Base-by-base conservation (phyloP, 495 filamentous ascomycete species). In the Chaetomium fimeti region DNA sequence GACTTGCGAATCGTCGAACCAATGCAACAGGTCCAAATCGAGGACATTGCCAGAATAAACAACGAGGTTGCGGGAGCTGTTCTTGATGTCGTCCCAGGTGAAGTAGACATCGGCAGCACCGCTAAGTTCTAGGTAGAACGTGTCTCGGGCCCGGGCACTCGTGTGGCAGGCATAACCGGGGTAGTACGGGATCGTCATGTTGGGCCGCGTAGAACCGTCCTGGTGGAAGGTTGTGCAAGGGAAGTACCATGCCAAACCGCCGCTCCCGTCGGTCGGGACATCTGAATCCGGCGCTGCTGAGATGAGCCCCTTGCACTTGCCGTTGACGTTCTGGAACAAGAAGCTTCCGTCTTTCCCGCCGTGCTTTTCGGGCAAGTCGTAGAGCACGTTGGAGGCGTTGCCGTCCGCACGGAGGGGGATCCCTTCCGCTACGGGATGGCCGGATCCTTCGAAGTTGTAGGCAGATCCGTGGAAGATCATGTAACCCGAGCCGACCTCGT, bases 271-370 rank as follows among this genome's bases (percentile, higher is more conserved):
- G 0, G 88, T 90, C 2, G 92, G 92, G 13, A 99, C 86, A 69
- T 89, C 88, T 3, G 93, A 93, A 24, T 78, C 82, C 3, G 82
- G 76, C 3, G 87, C 84, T 0, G 81, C 76, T 2, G 84, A 96
- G 70, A 99, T 96, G 7, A 98, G 75, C 3, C 84, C 91, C 76
- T 98, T 99, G 83, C 95, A 99, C 59, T 89, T 90, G 20, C 94
- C 95, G 69, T 99, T 99, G 73, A 99, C 95, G 69, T 97, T 94
- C 74, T 99, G 95, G 78, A 99, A 99, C 69, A 98, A 79, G 75
- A 99, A 99, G 71, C 92, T 97, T 53, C 90, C 92, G 75, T 99
- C 95, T 70, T 89, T 81, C 0, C 93, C 95, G 52, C 88, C 91
- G 74, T 93, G 86, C 71, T 89, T 89, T 61, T 85, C 79, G 0